Evolutionary conservation across 23 red algal genomes (phyloP).

Genomic region (Chondrus crispus): DNA sequence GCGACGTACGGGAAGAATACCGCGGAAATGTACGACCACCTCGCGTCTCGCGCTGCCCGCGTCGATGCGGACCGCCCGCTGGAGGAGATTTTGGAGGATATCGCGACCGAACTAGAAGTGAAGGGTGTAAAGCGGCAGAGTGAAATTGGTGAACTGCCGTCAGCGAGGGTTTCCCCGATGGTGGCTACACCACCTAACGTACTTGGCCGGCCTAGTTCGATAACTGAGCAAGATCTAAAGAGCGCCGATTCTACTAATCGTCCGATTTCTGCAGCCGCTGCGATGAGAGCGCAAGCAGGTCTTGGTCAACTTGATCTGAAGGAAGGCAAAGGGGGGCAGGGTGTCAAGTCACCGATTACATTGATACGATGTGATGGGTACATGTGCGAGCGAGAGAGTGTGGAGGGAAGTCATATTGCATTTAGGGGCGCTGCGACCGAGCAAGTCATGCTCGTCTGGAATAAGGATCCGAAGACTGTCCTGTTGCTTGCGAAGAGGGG

Average conservation of each 20-base stretch:
- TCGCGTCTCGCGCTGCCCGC: conserved; percentile 11
- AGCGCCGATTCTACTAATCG: not conserved
- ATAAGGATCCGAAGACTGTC: conserved; percentile 72
- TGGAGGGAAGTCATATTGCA: conserved; percentile 80
- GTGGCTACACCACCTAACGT: conserved; percentile 38
- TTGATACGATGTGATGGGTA: conserved; percentile 98
- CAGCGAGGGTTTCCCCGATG: conserved; percentile 5
- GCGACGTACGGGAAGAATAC: conserved; percentile 44
- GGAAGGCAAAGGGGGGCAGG: not conserved
- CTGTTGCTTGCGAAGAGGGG: conserved; percentile 90
- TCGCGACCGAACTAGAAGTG: conserved; percentile 12
- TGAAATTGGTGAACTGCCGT: not conserved
- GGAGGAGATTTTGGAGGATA: conserved; percentile 53
- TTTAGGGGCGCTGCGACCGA: conserved; percentile 96
- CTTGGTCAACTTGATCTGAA: not conserved
- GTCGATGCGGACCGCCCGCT: conserved; percentile 58
- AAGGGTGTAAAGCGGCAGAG: not conserved
- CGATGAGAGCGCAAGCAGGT: conserved; percentile 19
- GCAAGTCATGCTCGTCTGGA: conserved; percentile 99
- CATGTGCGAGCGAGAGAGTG: conserved; percentile 90
- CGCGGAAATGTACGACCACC: conserved; percentile 37
- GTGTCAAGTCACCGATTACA: conserved; percentile 76
- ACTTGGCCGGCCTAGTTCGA: conserved; percentile 5
- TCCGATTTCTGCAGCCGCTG: conserved; percentile 37
- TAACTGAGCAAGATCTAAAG: conserved; percentile 4